Evolutionary conservation across 2,329 filamentous ascomycete genomes (phyloP).

Genomic region (Stagonosporopsis cucurbitacearum): DNA sequence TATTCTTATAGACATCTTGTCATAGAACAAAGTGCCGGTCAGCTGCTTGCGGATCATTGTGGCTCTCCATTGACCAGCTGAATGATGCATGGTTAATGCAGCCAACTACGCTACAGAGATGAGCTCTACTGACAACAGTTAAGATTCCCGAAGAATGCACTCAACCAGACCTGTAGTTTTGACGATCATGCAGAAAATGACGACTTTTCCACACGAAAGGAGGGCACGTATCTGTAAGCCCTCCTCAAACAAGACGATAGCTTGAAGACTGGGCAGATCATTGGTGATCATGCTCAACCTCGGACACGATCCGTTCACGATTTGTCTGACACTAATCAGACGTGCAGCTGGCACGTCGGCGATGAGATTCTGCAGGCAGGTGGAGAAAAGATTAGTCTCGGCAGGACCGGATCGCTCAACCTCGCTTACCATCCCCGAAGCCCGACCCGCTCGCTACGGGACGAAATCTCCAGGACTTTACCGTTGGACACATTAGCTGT

Average conservation of each 20-base stretch:
- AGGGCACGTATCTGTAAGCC: neutral
- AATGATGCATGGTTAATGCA: slow-evolving; percentile 10
- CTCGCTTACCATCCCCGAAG: neutral
- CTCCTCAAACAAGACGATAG: neutral
- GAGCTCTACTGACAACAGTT: neutral
- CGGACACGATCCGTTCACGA: neutral
- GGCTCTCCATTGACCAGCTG: neutral
- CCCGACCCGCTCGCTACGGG: neutral
- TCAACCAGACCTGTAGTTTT: neutral
- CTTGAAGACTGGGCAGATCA: neutral
- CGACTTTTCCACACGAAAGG: neutral
- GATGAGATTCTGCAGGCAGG: slow-evolving; percentile 15
- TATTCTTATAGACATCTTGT: slow-evolving; percentile 1
- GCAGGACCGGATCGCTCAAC: slow-evolving; percentile 6
- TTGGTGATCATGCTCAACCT: neutral
- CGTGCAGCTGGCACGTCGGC: slow-evolving; percentile 15
- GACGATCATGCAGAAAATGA: slow-evolving; percentile 1
- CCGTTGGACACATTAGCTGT: neutral
- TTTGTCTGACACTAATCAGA: neutral
- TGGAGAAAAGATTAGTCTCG: slow-evolving; percentile 9
- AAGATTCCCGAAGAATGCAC: neutral
- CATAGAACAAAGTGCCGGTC: neutral
- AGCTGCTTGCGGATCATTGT: neutral
- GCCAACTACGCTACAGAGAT: neutral
- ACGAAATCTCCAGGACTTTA: neutral